phyloP scores from a whole-genome alignment of 805 yeast genomes.

The Wickerhamiella azyma region DNA sequence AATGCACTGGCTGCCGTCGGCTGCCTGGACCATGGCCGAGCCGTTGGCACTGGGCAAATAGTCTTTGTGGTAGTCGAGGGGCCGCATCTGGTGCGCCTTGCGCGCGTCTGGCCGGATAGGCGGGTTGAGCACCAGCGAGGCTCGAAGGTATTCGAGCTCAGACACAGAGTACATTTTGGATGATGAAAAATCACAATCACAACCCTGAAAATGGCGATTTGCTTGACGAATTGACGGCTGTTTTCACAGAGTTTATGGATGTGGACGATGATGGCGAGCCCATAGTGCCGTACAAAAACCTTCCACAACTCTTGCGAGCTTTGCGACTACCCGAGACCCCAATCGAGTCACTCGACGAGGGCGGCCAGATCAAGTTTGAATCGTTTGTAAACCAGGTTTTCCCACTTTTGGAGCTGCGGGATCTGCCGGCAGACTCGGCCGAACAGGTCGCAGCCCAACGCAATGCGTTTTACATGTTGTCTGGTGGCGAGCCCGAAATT shows the following conservation, averaged over 20 bases:
- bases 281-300: slow-evolving; percentile 13
- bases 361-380: slow-evolving; percentile 23
- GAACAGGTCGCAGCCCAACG: slow-evolving; percentile 4
- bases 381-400: slow-evolving; percentile 16
- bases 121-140: slow-evolving; percentile 47
- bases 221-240: slow-evolving; percentile 18
- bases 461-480: slow-evolving; percentile 15
- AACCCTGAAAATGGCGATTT: neutral
- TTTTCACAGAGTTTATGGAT: slow-evolving; percentile 22
- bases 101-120: slow-evolving; percentile 82
- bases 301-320: slow-evolving; percentile 20
- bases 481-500: slow-evolving; percentile 15
- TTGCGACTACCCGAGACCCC: slow-evolving; percentile 19
- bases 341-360: slow-evolving; percentile 15
- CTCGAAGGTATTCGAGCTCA: slow-evolving; percentile 46
- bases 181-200: neutral
- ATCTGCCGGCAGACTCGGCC: neutral
- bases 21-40: slow-evolving; percentile 69
- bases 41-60: slow-evolving; percentile 85
- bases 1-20: slow-evolving; percentile 88
- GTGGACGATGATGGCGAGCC: slow-evolving; percentile 21
- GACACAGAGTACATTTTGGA: slow-evolving; percentile 23
- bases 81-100: slow-evolving; percentile 58
- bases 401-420: slow-evolving; percentile 1
- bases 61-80: slow-evolving; percentile 67